phyloP scores from a whole-genome alignment of 1,139 yeast species.

The Protomyces inouyei region DNA sequence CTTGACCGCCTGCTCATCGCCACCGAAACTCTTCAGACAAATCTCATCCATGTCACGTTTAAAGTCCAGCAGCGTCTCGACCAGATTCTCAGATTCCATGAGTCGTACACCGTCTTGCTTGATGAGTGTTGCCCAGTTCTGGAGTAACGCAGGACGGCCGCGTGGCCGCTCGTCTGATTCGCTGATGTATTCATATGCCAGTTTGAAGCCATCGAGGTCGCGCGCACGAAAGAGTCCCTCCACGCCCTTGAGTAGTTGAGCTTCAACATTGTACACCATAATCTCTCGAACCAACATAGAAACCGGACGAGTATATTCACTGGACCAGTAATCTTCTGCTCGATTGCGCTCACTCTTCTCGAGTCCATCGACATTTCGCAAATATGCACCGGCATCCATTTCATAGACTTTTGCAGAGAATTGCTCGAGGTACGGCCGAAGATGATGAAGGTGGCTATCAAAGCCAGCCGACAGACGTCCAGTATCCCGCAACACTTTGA shows the following conservation, averaged over 20 bases:
- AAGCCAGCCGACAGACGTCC: background rate
- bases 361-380: background rate
- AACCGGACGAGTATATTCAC: background rate
- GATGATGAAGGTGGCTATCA: background rate
- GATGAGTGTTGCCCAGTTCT: background rate
- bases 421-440: background rate
- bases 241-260: background rate
- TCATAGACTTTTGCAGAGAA: background rate
- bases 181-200: background rate
- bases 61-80: slow-evolving; percentile 31
- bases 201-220: background rate
- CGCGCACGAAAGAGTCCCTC: background rate
- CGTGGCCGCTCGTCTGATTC: background rate
- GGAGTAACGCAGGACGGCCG: background rate
- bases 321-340: background rate
- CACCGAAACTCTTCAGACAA: slow-evolving; percentile 27
- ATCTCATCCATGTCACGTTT: slow-evolving; percentile 32
- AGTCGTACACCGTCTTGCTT: background rate
- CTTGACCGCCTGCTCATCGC: slow-evolving; percentile 29
- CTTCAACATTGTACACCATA: background rate
- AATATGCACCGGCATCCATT: background rate
- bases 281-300: background rate
- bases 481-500: background rate
- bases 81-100: slow-evolving; percentile 26
- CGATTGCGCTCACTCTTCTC: background rate